Base-by-base conservation (phyloP, 208 protist genomes). In the Strigomonas culicis region DNA sequence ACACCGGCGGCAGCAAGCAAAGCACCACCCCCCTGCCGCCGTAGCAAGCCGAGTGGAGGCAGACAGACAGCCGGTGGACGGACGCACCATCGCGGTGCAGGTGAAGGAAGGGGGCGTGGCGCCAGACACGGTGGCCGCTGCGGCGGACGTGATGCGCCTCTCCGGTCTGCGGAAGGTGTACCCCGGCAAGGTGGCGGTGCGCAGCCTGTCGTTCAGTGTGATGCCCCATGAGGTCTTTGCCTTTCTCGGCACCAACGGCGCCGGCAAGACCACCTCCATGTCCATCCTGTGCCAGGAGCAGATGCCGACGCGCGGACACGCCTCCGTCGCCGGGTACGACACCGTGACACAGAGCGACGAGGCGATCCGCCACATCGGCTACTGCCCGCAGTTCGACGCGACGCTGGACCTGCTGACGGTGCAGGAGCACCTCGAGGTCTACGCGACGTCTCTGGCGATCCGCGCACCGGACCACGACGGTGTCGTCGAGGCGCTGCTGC, bases 331-430 rank as follows among this genome's bases (percentile, higher is more conserved):
- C 47, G 80, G 84, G 10, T 61, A 83, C 32, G 80, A 92, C 63
- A 84, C 87, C 58, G 77, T 86, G 0, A 25, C 32, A 1, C 34
- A 86, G 32, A 77, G 80, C 68, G 28, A 55, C 19, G 67, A 77
- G 53, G 80, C 77, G 3, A 36, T 62, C 17, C 30, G 41, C 10
- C 2, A 49, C 22, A 31, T 98, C 50, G 97, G 97, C 24, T 95
- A 98, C 57, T 99, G 97, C 79, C 96, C 96, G 51, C 97, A 99
- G 79, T 97, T 97, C 77, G 96, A 98, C 75, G 84, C 97, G 8
- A 72, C 92, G 1, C 87, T 96, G 55, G 84, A 92, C 30, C 75
- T 98, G 60, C 68, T 99, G 39, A 98, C 95, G 27, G 83, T 88
- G 44, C 59, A 89, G 22, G 96, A 99, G 70, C 96, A 98, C 77